Evolutionary conservation across 2,329 filamentous ascomycete species (phyloP).

Genomic region (Apiospora rasikravindrae): DNA sequence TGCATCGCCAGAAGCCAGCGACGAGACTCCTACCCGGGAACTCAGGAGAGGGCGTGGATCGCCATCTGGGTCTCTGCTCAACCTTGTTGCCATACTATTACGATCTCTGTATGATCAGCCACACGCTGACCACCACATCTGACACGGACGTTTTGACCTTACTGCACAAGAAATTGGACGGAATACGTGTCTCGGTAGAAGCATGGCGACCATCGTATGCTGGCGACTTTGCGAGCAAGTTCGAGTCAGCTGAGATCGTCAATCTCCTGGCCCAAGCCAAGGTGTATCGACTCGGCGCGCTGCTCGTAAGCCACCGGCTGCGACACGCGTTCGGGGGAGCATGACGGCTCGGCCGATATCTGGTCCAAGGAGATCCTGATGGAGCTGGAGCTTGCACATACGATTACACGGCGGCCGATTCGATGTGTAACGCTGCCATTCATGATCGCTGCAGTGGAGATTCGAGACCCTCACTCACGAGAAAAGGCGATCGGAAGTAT

Average conservation of each 20-base stretch:
- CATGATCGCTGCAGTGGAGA: constrained; percentile 34
- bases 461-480: constrained; percentile 26
- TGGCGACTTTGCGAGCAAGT: constrained; percentile 27
- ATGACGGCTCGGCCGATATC: constrained; percentile 32
- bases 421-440: constrained; percentile 36
- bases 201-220: constrained; percentile 33
- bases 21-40: constrained; percentile 25
- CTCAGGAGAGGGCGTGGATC: constrained; percentile 25
- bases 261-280: constrained; percentile 35
- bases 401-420: constrained; percentile 29
- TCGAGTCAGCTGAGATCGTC: constrained; percentile 32
- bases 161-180: constrained; percentile 30
- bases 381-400: constrained; percentile 33
- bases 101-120: constrained; percentile 35
- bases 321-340: constrained; percentile 32
- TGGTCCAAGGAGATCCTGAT: constrained; percentile 36
- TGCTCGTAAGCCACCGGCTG: constrained; percentile 34
- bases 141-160: constrained; percentile 24
- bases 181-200: constrained; percentile 29
- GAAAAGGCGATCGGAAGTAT: constrained; percentile 29
- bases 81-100: constrained; percentile 35
- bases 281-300: constrained; percentile 34
- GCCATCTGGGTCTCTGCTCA: constrained; percentile 34
- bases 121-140: constrained; percentile 26
- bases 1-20: constrained; percentile 33